Evolutionary conservation across 352 stramenopile species (phyloP), one percentile per base, ranked within the genome.

Genomic region (Thalassiosira mediterranea): DNA sequence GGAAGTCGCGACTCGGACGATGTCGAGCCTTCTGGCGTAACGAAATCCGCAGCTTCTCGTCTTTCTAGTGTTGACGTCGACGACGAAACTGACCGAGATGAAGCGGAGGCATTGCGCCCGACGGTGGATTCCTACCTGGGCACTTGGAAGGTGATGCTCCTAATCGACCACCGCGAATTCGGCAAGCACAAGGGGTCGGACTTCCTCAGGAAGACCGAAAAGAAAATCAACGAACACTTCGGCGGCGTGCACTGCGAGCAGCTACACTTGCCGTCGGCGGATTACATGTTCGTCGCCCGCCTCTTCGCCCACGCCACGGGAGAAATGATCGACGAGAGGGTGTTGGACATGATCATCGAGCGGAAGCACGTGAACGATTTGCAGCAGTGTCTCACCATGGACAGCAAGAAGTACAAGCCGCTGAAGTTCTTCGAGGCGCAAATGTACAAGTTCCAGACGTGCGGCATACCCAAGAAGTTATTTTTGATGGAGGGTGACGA

Each of bases 331-430:
- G 60, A 78, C 4, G 52, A 72, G 57, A 48, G 69, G 38, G 54
- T 78, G 53, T 54, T 79, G 19, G 85, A 97, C n/a, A 94, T 98
- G n/a, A 97, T 98, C 76, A 94, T 98, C 63, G 94, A 98, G 72
- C 88, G 94, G 48, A 96, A 98, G 82, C 99, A 99, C 88, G 95
- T 95, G 49, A 95, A 95, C 34, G 97, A 98, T 63, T 94, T 99
- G 48, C 94, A 98, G 81, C 94, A 96, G 37, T 86, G 94, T 57
- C 98, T 99, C 96, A 94, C 90, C n/a, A 98, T 98, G 66, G 96
- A 98, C 79, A 95, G 95, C 3, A 93, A 91, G 34, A 96, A 98
- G 74, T 98, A 98, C 84, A 87, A 92, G 1, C 89, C 95, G 54
- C 85, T 98, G 61, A 95, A 96, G 75, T 98, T 98, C 84, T 82